These are phyloP conservation scores for Verticillium tricorpus DNA, from an alignment of 2,329 filamentous ascomycete species.

Conservation along the genomic window DNA sequence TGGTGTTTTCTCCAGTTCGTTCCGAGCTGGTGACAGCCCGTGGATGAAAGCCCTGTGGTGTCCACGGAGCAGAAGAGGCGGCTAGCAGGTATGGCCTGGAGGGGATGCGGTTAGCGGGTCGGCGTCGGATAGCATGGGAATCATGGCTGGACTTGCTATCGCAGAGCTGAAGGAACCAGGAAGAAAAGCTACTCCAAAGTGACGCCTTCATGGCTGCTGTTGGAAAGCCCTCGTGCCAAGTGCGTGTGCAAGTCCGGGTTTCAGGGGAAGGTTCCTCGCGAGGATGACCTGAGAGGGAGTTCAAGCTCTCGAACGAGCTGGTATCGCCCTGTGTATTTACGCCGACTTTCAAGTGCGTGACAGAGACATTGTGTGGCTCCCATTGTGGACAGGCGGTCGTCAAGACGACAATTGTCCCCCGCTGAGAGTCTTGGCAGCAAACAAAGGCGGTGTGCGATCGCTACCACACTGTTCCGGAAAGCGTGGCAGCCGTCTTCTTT, in stretches of 20 bases:
- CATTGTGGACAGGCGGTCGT: neutral
- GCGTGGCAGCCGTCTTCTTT: neutral
- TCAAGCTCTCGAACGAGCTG: neutral
- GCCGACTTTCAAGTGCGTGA: neutral
- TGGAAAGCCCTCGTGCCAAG: neutral
- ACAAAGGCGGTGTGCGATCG: neutral
- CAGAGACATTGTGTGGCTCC: neutral
- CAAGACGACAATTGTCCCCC: neutral
- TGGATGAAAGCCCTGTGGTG: neutral
- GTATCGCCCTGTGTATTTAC: neutral
- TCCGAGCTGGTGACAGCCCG: neutral
- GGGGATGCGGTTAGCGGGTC: neutral
- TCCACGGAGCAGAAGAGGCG: neutral
- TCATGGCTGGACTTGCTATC: neutral
- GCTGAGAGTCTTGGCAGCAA: neutral
- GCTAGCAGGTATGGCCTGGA: neutral
- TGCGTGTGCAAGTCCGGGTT: neutral
- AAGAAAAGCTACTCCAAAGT: neutral
- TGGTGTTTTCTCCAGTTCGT: neutral
- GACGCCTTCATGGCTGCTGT: neutral
- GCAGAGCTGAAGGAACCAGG: neutral
- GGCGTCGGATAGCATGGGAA: neutral
- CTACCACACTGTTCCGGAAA: neutral
- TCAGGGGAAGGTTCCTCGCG: neutral
- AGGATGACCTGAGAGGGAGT: neutral